A percentile compares a stretch with the other conserved stretches of the same genome.
Conservation (phyloP, 2,329 filamentous ascomycete genomes). For the Alternaria incomplexa region DNA sequence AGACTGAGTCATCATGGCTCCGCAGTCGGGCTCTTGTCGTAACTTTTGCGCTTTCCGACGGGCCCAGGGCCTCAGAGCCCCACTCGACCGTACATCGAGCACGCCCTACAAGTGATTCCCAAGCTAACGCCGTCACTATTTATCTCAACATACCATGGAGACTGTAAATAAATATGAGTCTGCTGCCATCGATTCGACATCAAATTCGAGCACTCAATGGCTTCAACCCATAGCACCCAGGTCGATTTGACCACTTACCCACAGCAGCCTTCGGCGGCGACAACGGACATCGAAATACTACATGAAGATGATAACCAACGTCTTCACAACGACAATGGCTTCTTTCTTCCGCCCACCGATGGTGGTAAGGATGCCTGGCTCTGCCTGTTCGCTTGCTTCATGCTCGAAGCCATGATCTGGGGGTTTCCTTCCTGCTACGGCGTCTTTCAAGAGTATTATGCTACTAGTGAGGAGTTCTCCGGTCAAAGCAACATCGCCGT, state of each 20-base stretch:
- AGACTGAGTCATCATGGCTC: not conserved
- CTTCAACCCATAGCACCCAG: constrained; percentile 17
- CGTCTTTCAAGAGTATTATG: constrained; percentile 45
- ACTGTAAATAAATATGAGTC: not conserved
- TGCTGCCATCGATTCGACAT: not conserved
- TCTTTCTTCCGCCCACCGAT: constrained; percentile 38
- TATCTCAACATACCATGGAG: not conserved
- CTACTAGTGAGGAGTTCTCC: constrained; percentile 34
- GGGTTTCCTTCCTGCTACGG: constrained; percentile 41
- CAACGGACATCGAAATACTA: constrained; percentile 21
- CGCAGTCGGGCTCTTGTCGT: not conserved
- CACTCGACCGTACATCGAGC: constrained; percentile 9
- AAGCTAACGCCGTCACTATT: not conserved
- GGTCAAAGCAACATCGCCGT: constrained; percentile 41
- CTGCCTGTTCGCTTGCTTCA: constrained; percentile 50
- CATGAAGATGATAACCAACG: constrained; percentile 8
- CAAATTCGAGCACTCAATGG: constrained; percentile 15
- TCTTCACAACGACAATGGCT: constrained; percentile 29
- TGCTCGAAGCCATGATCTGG: constrained; percentile 60
- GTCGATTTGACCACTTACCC: constrained; percentile 19
- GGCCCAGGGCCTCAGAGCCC: not conserved
- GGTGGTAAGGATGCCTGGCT: constrained; percentile 41
- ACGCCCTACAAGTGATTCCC: constrained; percentile 27
- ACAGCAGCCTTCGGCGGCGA: constrained; percentile 13
- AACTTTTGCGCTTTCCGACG: constrained; percentile 8